Conservation (phyloP, 306 rosid genomes). For the Begonia fuchsioides region DNA sequence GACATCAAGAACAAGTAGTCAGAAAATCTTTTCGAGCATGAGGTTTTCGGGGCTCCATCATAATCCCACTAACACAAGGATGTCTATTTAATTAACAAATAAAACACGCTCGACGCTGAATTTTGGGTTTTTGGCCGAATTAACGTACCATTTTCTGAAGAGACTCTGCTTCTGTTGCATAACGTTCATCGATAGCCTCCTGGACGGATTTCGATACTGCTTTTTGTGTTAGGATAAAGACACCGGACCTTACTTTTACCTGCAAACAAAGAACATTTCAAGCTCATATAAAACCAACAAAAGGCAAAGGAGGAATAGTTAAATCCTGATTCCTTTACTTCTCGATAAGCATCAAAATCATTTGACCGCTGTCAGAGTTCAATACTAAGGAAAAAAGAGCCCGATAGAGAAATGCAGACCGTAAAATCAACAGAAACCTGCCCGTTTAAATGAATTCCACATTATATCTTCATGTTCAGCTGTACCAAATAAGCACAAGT, state of each 20-base stretch:
- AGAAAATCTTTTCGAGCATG: too few relatives aligned
- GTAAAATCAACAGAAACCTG: slow-evolving; percentile 27
- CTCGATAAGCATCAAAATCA: too few relatives aligned
- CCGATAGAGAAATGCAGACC: too few relatives aligned
- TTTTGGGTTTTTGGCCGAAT: neutral
- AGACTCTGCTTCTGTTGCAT: slow-evolving; percentile 16
- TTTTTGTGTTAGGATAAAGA: slow-evolving; percentile 81
- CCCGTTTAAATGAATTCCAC: slow-evolving; percentile 71
- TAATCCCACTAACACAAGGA: too few relatives aligned
- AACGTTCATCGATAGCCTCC: slow-evolving; percentile 47
- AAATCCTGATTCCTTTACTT: too few relatives aligned
- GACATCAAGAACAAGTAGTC: too few relatives aligned
- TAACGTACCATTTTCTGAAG: slow-evolving; percentile 26
- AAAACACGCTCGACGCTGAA: neutral
- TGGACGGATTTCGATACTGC: slow-evolving; percentile 41
- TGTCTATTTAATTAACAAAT: neutral
- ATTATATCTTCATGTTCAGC: slow-evolving; percentile 77
- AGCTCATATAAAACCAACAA: too few relatives aligned
- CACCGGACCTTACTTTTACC: slow-evolving; percentile 72
- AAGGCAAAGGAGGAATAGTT: too few relatives aligned
- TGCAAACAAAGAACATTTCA: slow-evolving; percentile 10
- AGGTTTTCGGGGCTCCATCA: too few relatives aligned
- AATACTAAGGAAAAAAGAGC: too few relatives aligned
- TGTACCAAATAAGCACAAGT: slow-evolving; percentile 72
- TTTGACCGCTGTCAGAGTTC: too few relatives aligned